Base-by-base conservation (phyloP, 345 rosid species). In the Moricandia moricandioides region DNA sequence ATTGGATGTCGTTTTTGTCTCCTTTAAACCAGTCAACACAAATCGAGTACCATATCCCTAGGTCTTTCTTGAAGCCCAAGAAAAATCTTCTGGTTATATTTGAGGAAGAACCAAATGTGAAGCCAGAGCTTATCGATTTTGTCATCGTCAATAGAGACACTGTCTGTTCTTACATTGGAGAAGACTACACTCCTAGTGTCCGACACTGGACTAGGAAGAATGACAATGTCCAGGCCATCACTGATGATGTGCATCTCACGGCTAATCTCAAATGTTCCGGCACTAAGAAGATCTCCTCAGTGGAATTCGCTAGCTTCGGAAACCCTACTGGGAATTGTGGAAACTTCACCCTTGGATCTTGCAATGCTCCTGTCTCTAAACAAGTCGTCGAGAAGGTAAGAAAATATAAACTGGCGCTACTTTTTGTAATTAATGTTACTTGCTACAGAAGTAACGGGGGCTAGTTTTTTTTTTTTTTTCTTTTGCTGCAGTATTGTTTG, bases 291-390 rank as follows among this genome's bases (percentile, higher is more conserved):
- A 83, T 92, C 17, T 58, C 81, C 0, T 73, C 67, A 0, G 91
- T 95, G 5, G 88, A 95, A 34, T 95, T 92, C 54, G 96, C 97
- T 0, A 88, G 93, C 86, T 95, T 78, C 16, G 97, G 99, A 16
- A 80, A 89, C 73, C 91, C 99, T 27, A 40, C 1, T 11, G 97
- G 99, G 6, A 4, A 76, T n/a, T 95, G 99, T 65, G 97, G 97
- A 14, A 54, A 56, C 67, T 89, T 67, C 75, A 5, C 14, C 1
- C 26, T 43, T 35, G 99, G 96, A 63, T 76, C 80, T 2, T 95
- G 99, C 83, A 72, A 65, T 40, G 80, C 86, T 47, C 75, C 87
- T 6, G 59, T 2, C 30, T 70, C 93, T 45, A 88, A 84, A 71
- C 14, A 89, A 43, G 78, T 90, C 35, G 85, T 83, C n/a, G 93